Evolutionary conservation across 441 rosid genomes (phyloP).

Genomic region (Brassica balearica): DNA sequence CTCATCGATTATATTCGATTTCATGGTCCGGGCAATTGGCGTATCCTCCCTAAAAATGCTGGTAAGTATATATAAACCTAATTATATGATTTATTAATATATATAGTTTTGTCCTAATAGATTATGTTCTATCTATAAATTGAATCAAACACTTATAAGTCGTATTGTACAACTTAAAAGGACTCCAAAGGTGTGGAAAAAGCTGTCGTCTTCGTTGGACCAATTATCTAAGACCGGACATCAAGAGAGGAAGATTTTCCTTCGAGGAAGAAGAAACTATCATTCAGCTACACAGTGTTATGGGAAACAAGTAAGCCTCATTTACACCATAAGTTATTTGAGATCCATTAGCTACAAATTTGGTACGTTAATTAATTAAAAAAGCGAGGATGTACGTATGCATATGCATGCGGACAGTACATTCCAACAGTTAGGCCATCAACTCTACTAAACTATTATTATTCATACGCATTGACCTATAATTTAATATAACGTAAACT

Average conservation of each 20-base stretch:
- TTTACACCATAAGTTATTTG: not conserved
- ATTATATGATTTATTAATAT: not conserved
- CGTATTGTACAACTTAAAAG: constrained; percentile 40
- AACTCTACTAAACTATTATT: constrained; percentile 34
- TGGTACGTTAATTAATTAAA: constrained; percentile 14
- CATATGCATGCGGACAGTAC: constrained; percentile 32
- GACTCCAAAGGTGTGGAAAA: constrained; percentile 78
- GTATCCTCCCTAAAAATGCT: constrained; percentile 82
- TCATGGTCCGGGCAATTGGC: constrained; percentile 91
- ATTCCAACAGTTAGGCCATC: constrained; percentile 45
- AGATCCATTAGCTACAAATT: constrained; percentile 6
- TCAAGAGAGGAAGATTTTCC: constrained; percentile 70
- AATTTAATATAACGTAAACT: not conserved
- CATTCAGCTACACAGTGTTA: constrained; percentile 63
- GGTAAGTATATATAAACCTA: constrained; percentile 48
- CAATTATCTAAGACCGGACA: constrained; percentile 73
- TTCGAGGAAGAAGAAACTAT: constrained; percentile 81
- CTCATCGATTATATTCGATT: constrained; percentile 68
- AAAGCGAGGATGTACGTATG: not conserved
- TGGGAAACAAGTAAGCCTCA: constrained; percentile 68
- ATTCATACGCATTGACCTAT: constrained; percentile 21
- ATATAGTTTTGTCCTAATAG: not conserved
- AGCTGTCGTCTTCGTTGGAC: constrained; percentile 84
- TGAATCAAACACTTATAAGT: constrained; percentile 17
- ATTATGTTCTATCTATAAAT: not conserved